These are phyloP conservation scores for Linum tenue DNA, from an alignment of 345 rosid genomes.

Conservation along the genomic window DNA sequence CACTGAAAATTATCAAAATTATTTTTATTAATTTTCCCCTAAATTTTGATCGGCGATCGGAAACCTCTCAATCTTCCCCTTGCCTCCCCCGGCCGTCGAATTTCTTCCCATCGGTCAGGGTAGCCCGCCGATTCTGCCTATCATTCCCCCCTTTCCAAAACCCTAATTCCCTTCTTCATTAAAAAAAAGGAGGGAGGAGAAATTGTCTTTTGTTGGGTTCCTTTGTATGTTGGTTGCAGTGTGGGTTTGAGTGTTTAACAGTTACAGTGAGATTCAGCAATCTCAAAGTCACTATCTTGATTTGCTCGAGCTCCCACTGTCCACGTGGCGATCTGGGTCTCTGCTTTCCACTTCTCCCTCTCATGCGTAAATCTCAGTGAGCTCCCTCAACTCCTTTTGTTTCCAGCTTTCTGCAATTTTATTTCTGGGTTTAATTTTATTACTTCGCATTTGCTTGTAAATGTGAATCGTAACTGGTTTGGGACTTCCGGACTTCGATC, in stretches of 20 bases:
- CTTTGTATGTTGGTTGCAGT: slow-evolving; percentile 2
- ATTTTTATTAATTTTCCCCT: slow-evolving; percentile 13
- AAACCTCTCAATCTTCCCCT: slow-evolving; percentile 21
- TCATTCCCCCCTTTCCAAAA: slow-evolving; percentile 3
- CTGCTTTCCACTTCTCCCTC: slow-evolving; percentile 30
- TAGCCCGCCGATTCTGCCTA: slow-evolving; percentile 1
- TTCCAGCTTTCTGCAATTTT: neutral
- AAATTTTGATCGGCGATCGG: slow-evolving; percentile 41
- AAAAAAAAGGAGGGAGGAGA: neutral
- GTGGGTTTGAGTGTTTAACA: slow-evolving; percentile 1
- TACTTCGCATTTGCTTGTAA: neutral
- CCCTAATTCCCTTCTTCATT: slow-evolving; percentile 14
- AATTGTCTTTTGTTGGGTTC: slow-evolving; percentile 7
- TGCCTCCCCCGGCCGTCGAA: slow-evolving; percentile 26
- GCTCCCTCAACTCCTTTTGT: slow-evolving; percentile 9
- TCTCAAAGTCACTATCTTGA: slow-evolving; percentile 31
- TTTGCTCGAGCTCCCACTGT: slow-evolving; percentile 40
- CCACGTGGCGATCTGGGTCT: slow-evolving; percentile 56
- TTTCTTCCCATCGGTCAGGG: neutral
- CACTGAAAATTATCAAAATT: slow-evolving; percentile 24
- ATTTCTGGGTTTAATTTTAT: slow-evolving; percentile 3
- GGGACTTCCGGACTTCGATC: slow-evolving; percentile 9
- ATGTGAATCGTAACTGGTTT: slow-evolving; percentile 5
- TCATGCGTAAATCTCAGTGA: slow-evolving; percentile 45
- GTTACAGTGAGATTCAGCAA: slow-evolving; percentile 24